A percentile compares a stretch with the other conserved stretches of the same genome.
Evolutionary conservation across 179 eudicot species (phyloP).

Genomic region (Vitellaria paradoxa): DNA sequence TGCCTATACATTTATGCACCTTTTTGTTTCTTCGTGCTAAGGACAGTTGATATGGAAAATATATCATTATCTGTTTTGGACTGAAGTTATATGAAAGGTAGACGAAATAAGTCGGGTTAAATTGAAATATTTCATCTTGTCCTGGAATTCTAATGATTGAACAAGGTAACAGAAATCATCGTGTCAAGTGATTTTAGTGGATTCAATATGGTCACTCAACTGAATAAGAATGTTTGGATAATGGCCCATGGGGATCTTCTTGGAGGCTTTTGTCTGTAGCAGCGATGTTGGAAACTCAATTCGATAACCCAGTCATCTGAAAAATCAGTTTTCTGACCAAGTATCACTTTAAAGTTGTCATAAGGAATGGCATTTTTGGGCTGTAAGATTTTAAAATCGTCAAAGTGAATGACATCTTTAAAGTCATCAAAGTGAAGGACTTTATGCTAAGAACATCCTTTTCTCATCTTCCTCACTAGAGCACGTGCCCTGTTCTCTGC

Average conservation of each 20-base stretch:
- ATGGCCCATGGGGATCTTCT: background rate
- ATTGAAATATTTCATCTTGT: background rate
- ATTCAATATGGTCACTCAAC: background rate
- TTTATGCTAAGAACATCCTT: conserved; percentile 57
- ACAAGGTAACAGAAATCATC: background rate
- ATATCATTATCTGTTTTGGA: background rate
- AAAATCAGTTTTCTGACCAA: too few species aligned
- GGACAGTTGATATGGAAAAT: background rate
- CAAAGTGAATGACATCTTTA: too few species aligned
- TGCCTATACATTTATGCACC: background rate
- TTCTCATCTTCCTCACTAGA: conserved; percentile 87
- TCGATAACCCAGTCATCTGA: too few species aligned
- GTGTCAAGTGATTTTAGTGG: background rate
- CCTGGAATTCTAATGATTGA: background rate
- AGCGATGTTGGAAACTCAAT: background rate
- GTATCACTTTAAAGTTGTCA: too few species aligned
- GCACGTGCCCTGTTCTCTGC: conserved; percentile 88
- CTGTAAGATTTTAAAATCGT: background rate
- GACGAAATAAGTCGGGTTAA: background rate
- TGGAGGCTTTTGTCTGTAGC: background rate
- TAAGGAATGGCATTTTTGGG: background rate
- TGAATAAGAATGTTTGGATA: background rate
- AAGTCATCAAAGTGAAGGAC: too few species aligned
- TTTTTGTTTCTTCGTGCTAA: background rate
- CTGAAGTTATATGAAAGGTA: background rate